Percentiles rank a stretch among this genome's conserved stretches.
Conservation (phyloP, 306 rosid species). For the Leucaena leucocephala region DNA sequence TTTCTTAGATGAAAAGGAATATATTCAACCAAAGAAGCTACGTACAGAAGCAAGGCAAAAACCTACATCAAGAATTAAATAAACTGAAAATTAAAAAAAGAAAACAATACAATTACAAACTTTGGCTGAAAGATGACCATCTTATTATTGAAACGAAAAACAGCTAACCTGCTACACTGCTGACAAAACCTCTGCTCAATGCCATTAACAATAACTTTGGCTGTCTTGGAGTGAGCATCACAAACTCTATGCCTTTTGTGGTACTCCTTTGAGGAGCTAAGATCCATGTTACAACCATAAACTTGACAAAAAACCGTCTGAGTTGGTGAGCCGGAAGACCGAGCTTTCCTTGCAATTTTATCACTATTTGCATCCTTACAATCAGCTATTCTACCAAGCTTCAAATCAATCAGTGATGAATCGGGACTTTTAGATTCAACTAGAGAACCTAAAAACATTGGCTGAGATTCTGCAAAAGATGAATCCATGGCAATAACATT, state of each 20-base stretch:
- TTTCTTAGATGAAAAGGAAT: too few species aligned
- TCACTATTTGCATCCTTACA: slow-evolving; percentile 40
- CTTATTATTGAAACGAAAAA: background rate
- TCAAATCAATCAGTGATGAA: slow-evolving; percentile 62
- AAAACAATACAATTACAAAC: background rate
- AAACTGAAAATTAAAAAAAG: background rate
- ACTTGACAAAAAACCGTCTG: slow-evolving; percentile 74
- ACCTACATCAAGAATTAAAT: background rate
- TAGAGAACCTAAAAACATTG: slow-evolving; percentile 48
- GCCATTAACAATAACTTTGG: slow-evolving; percentile 78
- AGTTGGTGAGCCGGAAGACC: slow-evolving; percentile 43
- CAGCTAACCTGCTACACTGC: slow-evolving; percentile 79
- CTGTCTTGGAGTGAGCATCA: slow-evolving; percentile 82
- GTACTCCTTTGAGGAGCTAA: slow-evolving; percentile 78
- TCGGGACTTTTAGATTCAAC: slow-evolving; percentile 46
- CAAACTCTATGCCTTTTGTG: slow-evolving; percentile 84
- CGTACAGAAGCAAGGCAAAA: too few species aligned
- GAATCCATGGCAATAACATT: slow-evolving; percentile 58
- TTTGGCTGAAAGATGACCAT: slow-evolving; percentile 1
- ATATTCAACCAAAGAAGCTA: too few species aligned
- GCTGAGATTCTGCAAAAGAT: slow-evolving; percentile 52
- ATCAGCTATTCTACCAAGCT: slow-evolving; percentile 67
- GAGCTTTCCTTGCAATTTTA: slow-evolving; percentile 51
- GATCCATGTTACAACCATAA: slow-evolving; percentile 74
- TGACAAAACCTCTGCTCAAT: slow-evolving; percentile 85